Conservation (phyloP, 352 stramenopile species). For the Globisporangium acanthophoron region DNA sequence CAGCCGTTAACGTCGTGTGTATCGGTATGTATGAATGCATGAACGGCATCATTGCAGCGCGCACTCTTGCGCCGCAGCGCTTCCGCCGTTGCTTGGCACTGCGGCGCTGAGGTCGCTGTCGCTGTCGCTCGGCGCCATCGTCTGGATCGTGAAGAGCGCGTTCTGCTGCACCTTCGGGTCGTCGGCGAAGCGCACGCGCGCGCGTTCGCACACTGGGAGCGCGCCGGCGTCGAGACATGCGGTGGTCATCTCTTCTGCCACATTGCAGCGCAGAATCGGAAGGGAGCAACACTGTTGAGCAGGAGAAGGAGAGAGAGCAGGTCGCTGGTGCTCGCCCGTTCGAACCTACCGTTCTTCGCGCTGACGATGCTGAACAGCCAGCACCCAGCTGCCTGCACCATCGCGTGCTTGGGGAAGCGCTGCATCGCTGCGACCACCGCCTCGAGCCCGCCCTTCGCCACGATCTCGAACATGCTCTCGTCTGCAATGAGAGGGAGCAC, state of each 20-base stretch:
- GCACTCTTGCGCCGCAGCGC: not conserved
- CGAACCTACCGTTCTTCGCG: slow-evolving; percentile 28
- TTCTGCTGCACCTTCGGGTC: slow-evolving; percentile 53
- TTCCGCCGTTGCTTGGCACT: not conserved
- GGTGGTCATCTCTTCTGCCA: slow-evolving; percentile 34
- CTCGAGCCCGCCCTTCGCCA: slow-evolving; percentile 43
- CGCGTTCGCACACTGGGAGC: slow-evolving; percentile 45
- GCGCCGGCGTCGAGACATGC: slow-evolving; percentile 45
- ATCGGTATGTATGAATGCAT: not conserved
- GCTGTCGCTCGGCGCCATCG: slow-evolving; percentile 16
- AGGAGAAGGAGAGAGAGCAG: not conserved
- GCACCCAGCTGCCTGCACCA: slow-evolving; percentile 48
- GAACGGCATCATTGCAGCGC: slow-evolving; percentile 6
- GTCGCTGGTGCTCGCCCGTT: no score
- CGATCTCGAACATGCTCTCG: slow-evolving; percentile 48
- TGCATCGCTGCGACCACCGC: slow-evolving; percentile 47
- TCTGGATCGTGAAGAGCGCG: slow-evolving; percentile 36
- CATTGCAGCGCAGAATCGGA: no score
- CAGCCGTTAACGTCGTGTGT: not conserved
- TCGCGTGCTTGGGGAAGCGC: slow-evolving; percentile 29
- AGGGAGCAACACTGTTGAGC: not conserved
- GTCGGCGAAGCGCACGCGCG: slow-evolving; percentile 33
- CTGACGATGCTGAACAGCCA: slow-evolving; percentile 53
- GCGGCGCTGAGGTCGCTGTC: not conserved
- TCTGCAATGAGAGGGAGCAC: slow-evolving; percentile 14